Percentiles rank a stretch among this genome's conserved stretches.
phyloP scores from a whole-genome alignment of 371 early-diverging fungal species.

The Syncephalastrum monosporum region DNA sequence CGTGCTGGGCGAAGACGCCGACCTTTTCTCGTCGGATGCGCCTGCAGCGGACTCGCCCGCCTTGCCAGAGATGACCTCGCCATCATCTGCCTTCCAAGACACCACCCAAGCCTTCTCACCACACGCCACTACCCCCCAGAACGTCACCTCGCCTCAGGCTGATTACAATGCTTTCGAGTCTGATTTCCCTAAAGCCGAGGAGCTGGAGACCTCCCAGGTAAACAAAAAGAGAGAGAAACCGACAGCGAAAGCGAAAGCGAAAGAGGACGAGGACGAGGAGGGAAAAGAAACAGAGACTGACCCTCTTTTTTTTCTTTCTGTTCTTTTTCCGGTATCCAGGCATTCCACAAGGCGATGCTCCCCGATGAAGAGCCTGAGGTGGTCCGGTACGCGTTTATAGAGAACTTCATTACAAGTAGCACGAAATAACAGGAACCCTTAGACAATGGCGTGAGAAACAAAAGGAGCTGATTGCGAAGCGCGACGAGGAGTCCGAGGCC shows the following conservation, averaged over 20 bases:
- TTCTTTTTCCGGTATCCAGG: constrained; percentile 18
- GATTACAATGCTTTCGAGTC: constrained; percentile 38
- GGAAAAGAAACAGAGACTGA: not conserved
- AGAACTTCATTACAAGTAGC: too few species aligned
- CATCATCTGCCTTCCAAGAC: constrained; percentile 5
- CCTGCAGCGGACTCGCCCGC: constrained; percentile 13
- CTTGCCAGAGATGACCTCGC: constrained; percentile 18
- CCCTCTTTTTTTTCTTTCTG: not conserved
- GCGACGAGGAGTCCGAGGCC: constrained; percentile 68
- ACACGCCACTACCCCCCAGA: constrained; percentile 8
- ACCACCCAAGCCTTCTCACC: too few species aligned
- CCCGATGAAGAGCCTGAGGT: constrained; percentile 61
- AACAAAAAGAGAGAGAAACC: constrained; percentile 8
- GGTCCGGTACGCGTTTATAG: constrained; percentile 39
- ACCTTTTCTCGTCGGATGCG: constrained; percentile 45
- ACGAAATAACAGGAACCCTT: not conserved
- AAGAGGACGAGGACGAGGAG: too few species aligned
- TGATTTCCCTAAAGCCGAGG: constrained; percentile 48
- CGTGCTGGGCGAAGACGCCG: constrained; percentile 78
- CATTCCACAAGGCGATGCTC: constrained; percentile 46
- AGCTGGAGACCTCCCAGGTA: constrained; percentile 49
- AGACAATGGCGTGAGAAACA: constrained; percentile 87
- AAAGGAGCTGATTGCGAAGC: constrained; percentile 66
- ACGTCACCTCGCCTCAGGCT: constrained; percentile 9
- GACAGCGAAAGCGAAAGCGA: too few species aligned